Percentiles rank a stretch among this genome's conserved stretches.
These are phyloP conservation scores for Linnemannia hyalina DNA, from an alignment of 192 early-diverging fungal genomes.

Conservation along the genomic window DNA sequence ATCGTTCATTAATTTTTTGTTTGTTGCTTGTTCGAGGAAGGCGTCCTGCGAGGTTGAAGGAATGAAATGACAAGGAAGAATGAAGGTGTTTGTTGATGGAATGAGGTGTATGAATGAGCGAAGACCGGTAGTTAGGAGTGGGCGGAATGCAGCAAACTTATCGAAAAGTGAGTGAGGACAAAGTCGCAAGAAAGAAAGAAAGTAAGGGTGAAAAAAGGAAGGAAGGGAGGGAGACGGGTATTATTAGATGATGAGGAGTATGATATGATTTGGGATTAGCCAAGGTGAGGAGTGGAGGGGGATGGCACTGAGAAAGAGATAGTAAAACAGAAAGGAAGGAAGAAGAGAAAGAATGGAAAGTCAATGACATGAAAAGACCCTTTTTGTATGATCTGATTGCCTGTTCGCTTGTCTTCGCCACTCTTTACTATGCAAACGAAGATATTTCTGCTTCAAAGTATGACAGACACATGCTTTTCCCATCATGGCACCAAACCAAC, in stretches of 20 bases:
- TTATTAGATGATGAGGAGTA: background rate
- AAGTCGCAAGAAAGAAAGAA: background rate
- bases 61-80: too few relatives aligned
- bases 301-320: background rate
- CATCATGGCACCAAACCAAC: too few relatives aligned
- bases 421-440: background rate
- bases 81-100: too few relatives aligned
- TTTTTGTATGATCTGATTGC: too few relatives aligned
- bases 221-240: background rate
- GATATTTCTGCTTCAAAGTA: too few relatives aligned
- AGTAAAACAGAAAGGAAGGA: background rate
- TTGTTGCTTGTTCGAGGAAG: too few relatives aligned
- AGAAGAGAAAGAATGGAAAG: slow-evolving; percentile 3
- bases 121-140: too few relatives aligned
- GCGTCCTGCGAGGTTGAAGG: too few relatives aligned
- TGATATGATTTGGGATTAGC: background rate
- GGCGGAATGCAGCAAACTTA: too few relatives aligned
- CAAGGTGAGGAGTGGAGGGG: background rate
- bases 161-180: too few relatives aligned
- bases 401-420: background rate
- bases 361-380: background rate
- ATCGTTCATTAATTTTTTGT: background rate
- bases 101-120: too few relatives aligned
- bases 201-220: background rate
- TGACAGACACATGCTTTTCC: too few relatives aligned